A percentile compares a stretch with the other conserved stretches of the same genome.
Conservation (phyloP, 202 grass and related monocot genomes). For the Dendrocalamus latiflorus region DNA sequence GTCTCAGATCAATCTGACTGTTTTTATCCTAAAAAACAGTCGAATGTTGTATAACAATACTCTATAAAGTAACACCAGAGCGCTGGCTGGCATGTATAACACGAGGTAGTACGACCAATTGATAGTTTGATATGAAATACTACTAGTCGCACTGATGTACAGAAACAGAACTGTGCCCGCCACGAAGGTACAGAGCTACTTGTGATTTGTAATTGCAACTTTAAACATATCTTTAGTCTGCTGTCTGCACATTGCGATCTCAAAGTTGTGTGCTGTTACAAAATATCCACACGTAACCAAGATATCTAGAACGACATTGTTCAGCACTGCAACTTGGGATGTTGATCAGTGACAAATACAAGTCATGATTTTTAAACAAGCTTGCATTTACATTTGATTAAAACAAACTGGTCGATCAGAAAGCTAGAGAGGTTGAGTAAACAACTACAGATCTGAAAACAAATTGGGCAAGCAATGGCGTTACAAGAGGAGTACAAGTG, state of each 20-base stretch:
- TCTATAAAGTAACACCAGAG: too few species aligned
- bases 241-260: too few species aligned
- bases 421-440: not conserved
- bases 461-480: too few species aligned
- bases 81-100: slow-evolving; percentile 9
- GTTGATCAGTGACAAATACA: too few species aligned
- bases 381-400: not conserved
- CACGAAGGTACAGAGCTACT: not conserved
- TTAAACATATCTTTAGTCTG: too few species aligned
- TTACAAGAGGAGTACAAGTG: too few species aligned
- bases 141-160: not conserved
- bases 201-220: not conserved
- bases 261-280: too few species aligned
- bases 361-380: not conserved
- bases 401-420: not conserved
- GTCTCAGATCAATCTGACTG: too few species aligned
- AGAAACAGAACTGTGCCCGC: not conserved
- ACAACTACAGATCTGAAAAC: too few species aligned
- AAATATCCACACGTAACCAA: not conserved
- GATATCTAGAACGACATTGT: not conserved
- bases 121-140: not conserved
- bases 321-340: not conserved
- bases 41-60: too few species aligned
- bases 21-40: too few species aligned
- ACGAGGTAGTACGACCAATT: not conserved